Base-by-base conservation (phyloP, 2,329 filamentous ascomycete genomes). In the Chrysoporthe austroafricana region DNA sequence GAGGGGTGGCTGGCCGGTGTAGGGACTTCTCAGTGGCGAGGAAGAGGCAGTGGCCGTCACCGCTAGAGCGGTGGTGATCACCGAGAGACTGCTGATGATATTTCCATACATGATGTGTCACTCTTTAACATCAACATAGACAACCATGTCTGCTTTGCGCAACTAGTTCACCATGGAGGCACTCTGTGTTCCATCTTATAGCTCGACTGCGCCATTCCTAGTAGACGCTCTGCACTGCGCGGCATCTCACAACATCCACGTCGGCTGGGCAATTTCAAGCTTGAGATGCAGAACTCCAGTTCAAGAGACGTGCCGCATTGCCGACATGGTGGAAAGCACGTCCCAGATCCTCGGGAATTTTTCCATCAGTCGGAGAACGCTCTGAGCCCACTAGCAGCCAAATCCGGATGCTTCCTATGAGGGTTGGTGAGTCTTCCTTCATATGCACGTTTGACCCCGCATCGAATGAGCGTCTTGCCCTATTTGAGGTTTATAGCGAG, bases 281-380 rank as follows among this genome's bases (percentile, higher is more conserved):
- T 39, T 39, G 36, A 9, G 36, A 7, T 5, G 36, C 9, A 39
- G 36, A 52, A 5, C 26, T 21, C n/a, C 9, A 57, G 5, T 4
- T 14, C 18, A 26, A 21, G 11, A 8, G 8, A 56, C 54, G 54
- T 39, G 34, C 54, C 54, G 34, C 14, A n/a, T 18, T 57, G 34
- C 32, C 46, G 16, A 11, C 39, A 18, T 13, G 21, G 3, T 18
- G 39, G 39, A n/a, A 32, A 60, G 21, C 14, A 36, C 36, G 3
- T 60, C 58, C n/a, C 26, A 11, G 13, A 9, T 11, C 14, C 34
- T 18, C 3, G n/a, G 5, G 5, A 54, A 52, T 63, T 63, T 63
- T 63, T 63, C 61, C 61, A 34, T 63, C 61, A 63, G 46, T 63
- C 48, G 26, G 46, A 54, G 61, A 39, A 18, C 36, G 18, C 48